Evolutionary conservation across 2,329 filamentous ascomycete genomes (phyloP), one percentile per base, ranked within the genome.

Genomic region (Fusarium tricinctum): DNA sequence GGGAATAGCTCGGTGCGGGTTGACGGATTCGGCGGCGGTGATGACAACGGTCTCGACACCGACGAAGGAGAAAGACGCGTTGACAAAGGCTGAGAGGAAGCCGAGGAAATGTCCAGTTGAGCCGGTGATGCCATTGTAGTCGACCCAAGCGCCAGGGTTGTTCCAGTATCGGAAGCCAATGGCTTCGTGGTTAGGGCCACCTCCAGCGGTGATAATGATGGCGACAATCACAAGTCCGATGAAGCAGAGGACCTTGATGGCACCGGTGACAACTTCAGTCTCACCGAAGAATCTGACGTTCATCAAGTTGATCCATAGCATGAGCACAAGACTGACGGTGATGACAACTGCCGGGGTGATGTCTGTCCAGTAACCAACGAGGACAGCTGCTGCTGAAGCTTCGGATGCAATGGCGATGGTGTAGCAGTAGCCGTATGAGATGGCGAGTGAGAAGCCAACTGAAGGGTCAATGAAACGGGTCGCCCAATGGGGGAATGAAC

Each of bases 1-100:
- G 60, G 89, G 88, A 48, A 91, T 87, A 74, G 88, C 88, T 68
- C 83, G 82, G 53, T 87, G 84, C 2, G 89, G 89, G 38, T 88
- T 85, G 22, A 86, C 78, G 2, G 87, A 86, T 78, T 91, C 88
- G 20, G 86, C 88, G 5, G 88, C 88, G 2, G 88, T 88, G 33
- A 89, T 83, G 30, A 85, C 85, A 1, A 73, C 67, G 0, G 68
- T 73, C 44, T 74, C 72, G 6, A 73, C 69, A 47, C 71, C 70
- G 2, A 86, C 82, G 75, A 88, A 89, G 6, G 85, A 84, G 74
- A 88, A 89, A 0, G 85, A 85, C 5, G 86, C 86, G 33, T 80
- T 82, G 53, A 84, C 79, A 62, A 87, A 83, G 14, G 81, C 83
- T 0, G 80, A 81, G 81, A 85, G 88, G 68, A 86, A 86, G 6